Percentiles rank a stretch among this genome's conserved stretches.
phyloP scores from a whole-genome alignment of 805 yeast species.

The Candida vartiovaarae region DNA sequence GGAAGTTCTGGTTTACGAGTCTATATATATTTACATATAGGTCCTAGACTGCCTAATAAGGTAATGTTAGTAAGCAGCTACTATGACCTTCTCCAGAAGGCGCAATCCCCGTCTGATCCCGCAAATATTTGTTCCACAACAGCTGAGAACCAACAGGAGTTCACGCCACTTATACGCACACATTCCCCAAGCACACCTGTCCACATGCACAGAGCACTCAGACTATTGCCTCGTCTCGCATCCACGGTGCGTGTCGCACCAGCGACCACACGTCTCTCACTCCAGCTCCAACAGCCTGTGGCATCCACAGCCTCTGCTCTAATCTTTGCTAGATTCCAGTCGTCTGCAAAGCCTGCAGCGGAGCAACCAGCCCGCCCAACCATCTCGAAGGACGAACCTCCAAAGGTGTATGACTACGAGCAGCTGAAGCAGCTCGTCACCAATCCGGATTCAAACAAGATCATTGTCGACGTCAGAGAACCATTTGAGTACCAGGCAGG shows the following conservation, averaged over 20 bases:
- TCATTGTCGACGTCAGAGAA: slow-evolving; percentile 87
- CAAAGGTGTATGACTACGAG: slow-evolving; percentile 41
- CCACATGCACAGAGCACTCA: too few relatives aligned
- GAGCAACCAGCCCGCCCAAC: not conserved
- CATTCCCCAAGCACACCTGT: not conserved
- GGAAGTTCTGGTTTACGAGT: not conserved
- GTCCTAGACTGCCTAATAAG: too few relatives aligned
- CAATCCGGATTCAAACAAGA: slow-evolving; percentile 39
- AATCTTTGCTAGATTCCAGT: slow-evolving; percentile 1
- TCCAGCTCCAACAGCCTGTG: not conserved
- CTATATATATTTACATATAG: too few relatives aligned
- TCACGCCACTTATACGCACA: not conserved
- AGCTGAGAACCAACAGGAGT: slow-evolving; percentile 4
- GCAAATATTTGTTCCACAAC: not conserved
- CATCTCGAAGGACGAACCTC: slow-evolving; percentile 4
- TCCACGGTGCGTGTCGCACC: not conserved
- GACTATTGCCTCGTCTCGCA: too few relatives aligned
- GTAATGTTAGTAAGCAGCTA: too few relatives aligned
- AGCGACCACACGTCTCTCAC: not conserved
- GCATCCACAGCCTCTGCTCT: not conserved
- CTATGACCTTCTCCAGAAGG: too few relatives aligned
- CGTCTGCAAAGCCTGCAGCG: not conserved
- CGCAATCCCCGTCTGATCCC: too few relatives aligned
- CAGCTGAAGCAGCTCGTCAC: slow-evolving; percentile 40
- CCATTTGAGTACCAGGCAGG: slow-evolving; percentile 70